A percentile compares a stretch with the other conserved stretches of the same genome.
These are phyloP conservation scores for Hanseniaspora nectarophila DNA, from an alignment of 805 yeast species.

Conservation along the genomic window DNA sequence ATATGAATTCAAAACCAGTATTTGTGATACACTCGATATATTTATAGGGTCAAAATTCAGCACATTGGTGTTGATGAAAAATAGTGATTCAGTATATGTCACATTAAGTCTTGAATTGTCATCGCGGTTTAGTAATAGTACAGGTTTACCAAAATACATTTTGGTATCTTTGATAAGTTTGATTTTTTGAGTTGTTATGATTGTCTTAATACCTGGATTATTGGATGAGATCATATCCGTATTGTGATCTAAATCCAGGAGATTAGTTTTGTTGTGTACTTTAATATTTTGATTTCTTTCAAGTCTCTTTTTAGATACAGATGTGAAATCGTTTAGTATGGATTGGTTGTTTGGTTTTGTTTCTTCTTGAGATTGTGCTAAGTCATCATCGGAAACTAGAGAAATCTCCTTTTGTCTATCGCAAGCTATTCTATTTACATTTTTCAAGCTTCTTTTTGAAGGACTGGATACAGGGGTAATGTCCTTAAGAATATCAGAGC, in stretches of 20 bases:
- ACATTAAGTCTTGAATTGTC: neutral
- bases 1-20: neutral
- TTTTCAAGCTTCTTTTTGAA: neutral
- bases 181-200: neutral
- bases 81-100: neutral
- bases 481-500: neutral
- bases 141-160: neutral
- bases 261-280: neutral
- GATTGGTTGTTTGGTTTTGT: neutral
- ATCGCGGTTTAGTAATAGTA: neutral
- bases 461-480: slow-evolving; percentile 1
- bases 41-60: neutral
- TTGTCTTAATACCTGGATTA: neutral
- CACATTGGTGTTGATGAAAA: neutral
- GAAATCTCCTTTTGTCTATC: neutral
- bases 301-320: neutral
- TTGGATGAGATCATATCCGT: neutral
- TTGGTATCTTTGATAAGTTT: neutral
- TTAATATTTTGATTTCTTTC: neutral
- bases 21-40: neutral
- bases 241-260: neutral
- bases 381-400: neutral
- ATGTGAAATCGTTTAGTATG: neutral
- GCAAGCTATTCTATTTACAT: neutral
- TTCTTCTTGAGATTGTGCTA: neutral